These are phyloP conservation scores for Dactylorhiza incarnata DNA, from an alignment of 106 monocot species.

Conservation along the genomic window DNA sequence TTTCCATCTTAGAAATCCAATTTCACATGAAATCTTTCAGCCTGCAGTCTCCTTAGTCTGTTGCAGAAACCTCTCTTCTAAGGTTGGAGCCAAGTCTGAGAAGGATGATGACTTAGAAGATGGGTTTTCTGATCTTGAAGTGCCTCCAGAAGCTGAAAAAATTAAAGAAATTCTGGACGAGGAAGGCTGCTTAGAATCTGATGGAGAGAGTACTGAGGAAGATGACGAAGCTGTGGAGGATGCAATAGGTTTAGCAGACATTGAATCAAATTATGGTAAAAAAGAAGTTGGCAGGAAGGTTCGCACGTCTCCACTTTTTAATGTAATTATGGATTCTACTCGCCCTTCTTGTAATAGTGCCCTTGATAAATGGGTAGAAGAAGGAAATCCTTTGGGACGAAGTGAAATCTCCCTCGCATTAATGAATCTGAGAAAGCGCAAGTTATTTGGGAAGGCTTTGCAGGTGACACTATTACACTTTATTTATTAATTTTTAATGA, in stretches of 20 bases:
- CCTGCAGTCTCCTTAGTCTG: slow-evolving; percentile 9
- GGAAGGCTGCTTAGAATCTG: slow-evolving; percentile 8
- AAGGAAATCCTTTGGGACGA: slow-evolving; percentile 47
- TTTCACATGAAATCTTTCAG: slow-evolving; percentile 1
- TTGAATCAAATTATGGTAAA: slow-evolving; percentile 8
- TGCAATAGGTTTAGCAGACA: slow-evolving; percentile 16
- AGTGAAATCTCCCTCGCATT: slow-evolving; percentile 23
- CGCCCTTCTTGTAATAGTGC: slow-evolving; percentile 16
- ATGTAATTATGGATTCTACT: slow-evolving; percentile 28
- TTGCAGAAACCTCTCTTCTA: slow-evolving; percentile 45
- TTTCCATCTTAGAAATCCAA: background rate
- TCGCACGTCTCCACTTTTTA: slow-evolving; percentile 24
- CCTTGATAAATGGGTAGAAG: slow-evolving; percentile 54
- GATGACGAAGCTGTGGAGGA: slow-evolving; percentile 17
- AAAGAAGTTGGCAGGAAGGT: slow-evolving; percentile 11
- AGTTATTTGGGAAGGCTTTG: slow-evolving; percentile 48
- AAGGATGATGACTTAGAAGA: slow-evolving; percentile 36
- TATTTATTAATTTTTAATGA: background rate
- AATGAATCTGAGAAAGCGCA: slow-evolving; percentile 37
- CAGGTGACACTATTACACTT: slow-evolving; percentile 26
- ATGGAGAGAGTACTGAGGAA: slow-evolving; percentile 12
- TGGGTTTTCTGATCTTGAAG: slow-evolving; percentile 60
- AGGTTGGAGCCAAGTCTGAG: slow-evolving; percentile 25
- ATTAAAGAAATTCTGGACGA: slow-evolving; percentile 1
- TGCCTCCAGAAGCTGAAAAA: slow-evolving; percentile 18